Evolutionary conservation across 2,329 filamentous ascomycete species (phyloP).

Genomic region (Fusarium mexicanum): DNA sequence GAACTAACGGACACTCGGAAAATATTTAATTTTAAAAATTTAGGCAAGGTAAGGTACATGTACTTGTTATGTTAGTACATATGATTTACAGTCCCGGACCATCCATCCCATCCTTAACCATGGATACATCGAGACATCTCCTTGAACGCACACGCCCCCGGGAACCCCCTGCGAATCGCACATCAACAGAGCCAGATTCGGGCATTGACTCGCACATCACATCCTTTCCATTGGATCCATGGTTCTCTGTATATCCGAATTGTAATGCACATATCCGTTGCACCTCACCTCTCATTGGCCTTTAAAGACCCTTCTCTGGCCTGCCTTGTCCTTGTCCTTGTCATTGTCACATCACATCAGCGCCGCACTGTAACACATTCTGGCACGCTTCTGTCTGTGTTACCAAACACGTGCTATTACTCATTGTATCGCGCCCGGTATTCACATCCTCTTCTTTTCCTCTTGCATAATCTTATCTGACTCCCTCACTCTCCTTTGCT

Average conservation of each 20-base stretch:
- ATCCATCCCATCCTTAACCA: background rate
- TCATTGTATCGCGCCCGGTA: background rate
- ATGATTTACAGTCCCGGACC: background rate
- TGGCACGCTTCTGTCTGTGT: conserved; percentile 3
- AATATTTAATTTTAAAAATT: background rate
- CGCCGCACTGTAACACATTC: conserved; percentile 10
- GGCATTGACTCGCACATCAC: background rate
- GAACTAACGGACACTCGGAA: background rate
- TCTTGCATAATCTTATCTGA: background rate
- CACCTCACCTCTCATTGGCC: conserved; percentile 1
- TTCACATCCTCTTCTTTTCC: background rate
- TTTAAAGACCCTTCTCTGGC: background rate
- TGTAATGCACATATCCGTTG: background rate
- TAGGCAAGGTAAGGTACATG: background rate
- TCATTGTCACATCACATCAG: background rate
- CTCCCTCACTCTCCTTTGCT: background rate
- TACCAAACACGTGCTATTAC: conserved; percentile 11
- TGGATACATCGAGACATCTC: background rate
- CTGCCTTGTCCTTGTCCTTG: background rate
- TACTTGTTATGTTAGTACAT: background rate
- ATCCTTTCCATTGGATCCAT: conserved; percentile 18
- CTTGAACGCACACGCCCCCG: conserved; percentile 5
- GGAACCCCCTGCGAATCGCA: conserved; percentile 19
- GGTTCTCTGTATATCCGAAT: background rate
- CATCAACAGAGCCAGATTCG: conserved; percentile 11